Conservation (phyloP, 345 rosid species). For the Eucalyptus guilfoylei region DNA sequence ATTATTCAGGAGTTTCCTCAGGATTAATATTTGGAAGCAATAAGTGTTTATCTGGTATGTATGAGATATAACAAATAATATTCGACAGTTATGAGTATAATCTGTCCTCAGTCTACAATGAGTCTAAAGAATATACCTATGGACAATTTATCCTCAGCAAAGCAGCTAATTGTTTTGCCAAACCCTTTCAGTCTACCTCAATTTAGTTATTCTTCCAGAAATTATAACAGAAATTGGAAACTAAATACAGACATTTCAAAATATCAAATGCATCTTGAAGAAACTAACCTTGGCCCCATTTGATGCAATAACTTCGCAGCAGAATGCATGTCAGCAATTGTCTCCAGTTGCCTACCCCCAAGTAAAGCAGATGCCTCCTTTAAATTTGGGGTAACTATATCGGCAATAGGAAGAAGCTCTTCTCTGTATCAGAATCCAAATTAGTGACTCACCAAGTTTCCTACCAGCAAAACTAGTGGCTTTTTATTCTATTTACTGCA, state of each 20-base stretch:
- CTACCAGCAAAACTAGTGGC: neutral
- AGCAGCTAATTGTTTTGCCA: neutral
- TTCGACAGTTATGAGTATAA: neutral
- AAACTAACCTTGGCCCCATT: conserved; percentile 73
- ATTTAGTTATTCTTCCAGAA: neutral
- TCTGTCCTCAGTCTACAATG: neutral
- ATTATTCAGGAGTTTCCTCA: neutral
- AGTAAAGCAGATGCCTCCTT: conserved; percentile 91
- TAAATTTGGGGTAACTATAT: conserved; percentile 81
- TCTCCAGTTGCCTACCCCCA: conserved; percentile 41
- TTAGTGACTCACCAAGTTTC: neutral
- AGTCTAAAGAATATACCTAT: neutral
- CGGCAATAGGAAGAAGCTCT: conserved; percentile 74
- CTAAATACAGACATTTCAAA: neutral
- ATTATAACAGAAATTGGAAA: neutral
- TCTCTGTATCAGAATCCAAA: conserved; percentile 34
- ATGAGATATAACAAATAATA: neutral
- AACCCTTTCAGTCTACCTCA: neutral
- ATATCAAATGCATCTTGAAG: neutral
- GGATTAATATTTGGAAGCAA: neutral
- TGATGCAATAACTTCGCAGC: conserved; percentile 65
- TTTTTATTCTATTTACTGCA: neutral
- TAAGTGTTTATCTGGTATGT: neutral
- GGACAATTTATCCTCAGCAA: neutral
- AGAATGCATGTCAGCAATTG: conserved; percentile 63